Base-by-base conservation (phyloP, 1,284 basidiomycete genomes). In the Fomitopsis betulina region DNA sequence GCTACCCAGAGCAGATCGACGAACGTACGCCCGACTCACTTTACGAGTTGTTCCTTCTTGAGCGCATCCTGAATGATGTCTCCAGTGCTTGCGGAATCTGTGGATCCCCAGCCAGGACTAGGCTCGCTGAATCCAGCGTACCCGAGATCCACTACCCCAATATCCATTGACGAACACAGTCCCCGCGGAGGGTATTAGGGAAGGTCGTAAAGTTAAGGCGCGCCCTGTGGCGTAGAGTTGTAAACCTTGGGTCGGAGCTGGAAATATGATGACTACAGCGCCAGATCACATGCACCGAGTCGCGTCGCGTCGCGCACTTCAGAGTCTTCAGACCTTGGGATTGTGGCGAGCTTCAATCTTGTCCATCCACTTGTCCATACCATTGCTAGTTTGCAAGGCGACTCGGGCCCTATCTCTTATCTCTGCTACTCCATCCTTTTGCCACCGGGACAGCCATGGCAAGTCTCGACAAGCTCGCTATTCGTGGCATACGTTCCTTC, bases 401-500 rank as follows among this genome's bases (percentile, higher is more conserved):
- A n/a, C n/a, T n/a, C n/a, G n/a, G n/a, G n/a, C n/a, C n/a, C n/a
- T n/a, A n/a, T n/a, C n/a, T n/a, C n/a, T n/a, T 25, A 4, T 30
- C 27, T 30, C 2, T 8, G 8, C 27, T 30, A 5, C 27, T 4
- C 27, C 27, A 8, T 8, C 8, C 27, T 30, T 30, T 30, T 5
- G 5, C 8, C 27, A 8, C 8, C 27, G 27, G n/a, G n/a, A 30
- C 27, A 4, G 27, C 27, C 27, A 96, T 94, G 93, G 89, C 94
- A 23, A 83, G 82, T 58, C 79, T 96, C 53, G 89, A 94, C 80
- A 95, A 94, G 74, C 86, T 96, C 43, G 90, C 89, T 4, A 91
- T 93, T 62, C 81, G 91, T 37, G 93, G 93, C 43, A 95, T 94
- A 58, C 87, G 93, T 17, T 93, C 93, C 0, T 96, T 96, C 68